These are phyloP conservation scores for Apiotrichum veenhuisii DNA, from an alignment of 1,284 basidiomycete species.

Conservation along the genomic window DNA sequence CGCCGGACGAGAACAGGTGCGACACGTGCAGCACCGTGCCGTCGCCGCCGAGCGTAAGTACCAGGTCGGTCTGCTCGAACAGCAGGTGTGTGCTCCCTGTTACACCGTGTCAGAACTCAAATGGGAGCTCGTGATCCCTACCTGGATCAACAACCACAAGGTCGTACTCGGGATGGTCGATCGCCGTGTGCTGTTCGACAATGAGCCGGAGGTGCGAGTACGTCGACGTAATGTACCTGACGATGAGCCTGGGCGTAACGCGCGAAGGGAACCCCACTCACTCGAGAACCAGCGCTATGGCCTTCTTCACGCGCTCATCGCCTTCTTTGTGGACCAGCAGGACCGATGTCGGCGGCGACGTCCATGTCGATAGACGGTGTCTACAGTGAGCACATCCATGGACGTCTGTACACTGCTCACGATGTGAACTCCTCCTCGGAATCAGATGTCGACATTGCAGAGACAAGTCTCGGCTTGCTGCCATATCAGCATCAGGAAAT, in stretches of 20 bases:
- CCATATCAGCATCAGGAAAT: too few relatives aligned
- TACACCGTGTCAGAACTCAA: conserved; percentile 1
- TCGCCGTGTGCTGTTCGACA: conserved; percentile 37
- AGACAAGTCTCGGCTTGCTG: too few relatives aligned
- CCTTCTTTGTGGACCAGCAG: conserved; percentile 54
- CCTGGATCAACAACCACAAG: conserved; percentile 25
- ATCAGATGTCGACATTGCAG: too few relatives aligned
- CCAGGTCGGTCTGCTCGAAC: conserved; percentile 61
- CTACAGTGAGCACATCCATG: background rate
- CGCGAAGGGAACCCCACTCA: conserved; percentile 23
- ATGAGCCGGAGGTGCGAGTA: conserved; percentile 31
- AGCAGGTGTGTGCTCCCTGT: conserved; percentile 21
- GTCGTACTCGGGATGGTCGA: conserved; percentile 26
- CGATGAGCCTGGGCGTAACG: background rate
- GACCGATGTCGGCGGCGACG: conserved; percentile 40
- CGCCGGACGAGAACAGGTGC: conserved; percentile 75
- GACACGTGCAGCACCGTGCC: conserved; percentile 93
- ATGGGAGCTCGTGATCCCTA: background rate
- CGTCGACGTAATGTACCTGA: conserved; percentile 12
- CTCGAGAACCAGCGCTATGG: conserved; percentile 48
- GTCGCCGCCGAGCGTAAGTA: conserved; percentile 89
- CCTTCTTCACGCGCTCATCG: conserved; percentile 47
- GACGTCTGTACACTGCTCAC: too few relatives aligned
- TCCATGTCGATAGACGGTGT: background rate
- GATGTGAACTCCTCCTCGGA: too few relatives aligned